These are phyloP conservation scores for Russula olivacea DNA, from an alignment of 768 basidiomycete genomes.

Conservation along the genomic window DNA sequence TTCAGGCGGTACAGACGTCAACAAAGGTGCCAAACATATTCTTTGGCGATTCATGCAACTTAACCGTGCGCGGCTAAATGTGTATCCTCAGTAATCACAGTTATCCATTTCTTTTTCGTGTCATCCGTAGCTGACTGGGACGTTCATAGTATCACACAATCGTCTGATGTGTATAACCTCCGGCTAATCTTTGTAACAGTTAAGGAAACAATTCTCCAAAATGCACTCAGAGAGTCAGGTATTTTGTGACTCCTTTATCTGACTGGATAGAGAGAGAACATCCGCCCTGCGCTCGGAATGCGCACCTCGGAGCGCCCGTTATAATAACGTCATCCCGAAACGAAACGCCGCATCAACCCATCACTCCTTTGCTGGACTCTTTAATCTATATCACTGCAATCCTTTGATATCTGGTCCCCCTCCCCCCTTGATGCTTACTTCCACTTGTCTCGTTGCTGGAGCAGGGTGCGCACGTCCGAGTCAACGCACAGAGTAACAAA, in stretches of 20 bases:
- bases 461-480: not conserved
- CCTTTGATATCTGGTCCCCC: too few species aligned
- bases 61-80: constrained; percentile 29
- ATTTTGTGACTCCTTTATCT: not conserved
- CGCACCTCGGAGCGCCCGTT: not conserved
- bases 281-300: not conserved
- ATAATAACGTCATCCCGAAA: too few species aligned
- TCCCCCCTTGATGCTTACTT: too few species aligned
- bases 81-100: not conserved
- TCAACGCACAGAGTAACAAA: too few species aligned
- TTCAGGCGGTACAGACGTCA: constrained; percentile 40
- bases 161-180: not conserved
- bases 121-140: not conserved
- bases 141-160: not conserved
- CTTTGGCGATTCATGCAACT: constrained; percentile 44
- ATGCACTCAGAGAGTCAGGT: not conserved
- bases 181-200: not conserved
- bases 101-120: not conserved
- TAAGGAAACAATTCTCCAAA: not conserved
- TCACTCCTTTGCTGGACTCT: too few species aligned
- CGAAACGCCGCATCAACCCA: too few species aligned
- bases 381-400: not conserved
- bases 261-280: not conserved
- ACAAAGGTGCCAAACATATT: constrained; percentile 43
- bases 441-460: not conserved